Evolutionary conservation across 2,329 filamentous ascomycete species (phyloP).

Genomic region (Apiospora malaysiana): DNA sequence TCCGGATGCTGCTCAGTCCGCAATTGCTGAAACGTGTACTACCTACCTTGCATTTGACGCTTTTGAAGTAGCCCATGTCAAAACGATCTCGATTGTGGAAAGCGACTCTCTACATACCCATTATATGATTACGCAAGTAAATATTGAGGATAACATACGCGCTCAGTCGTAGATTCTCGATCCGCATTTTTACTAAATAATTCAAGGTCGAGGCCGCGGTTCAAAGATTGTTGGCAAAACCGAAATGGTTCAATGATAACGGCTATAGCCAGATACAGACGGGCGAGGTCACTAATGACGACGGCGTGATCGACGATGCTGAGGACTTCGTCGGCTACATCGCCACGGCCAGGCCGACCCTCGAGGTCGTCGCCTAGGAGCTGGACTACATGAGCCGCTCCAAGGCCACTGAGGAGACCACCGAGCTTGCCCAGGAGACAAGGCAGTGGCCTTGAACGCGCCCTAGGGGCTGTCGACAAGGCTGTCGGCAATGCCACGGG

Average conservation of each 20-base stretch:
- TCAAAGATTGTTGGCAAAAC: not conserved
- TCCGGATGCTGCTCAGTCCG: constrained; percentile 30
- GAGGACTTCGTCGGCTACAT: constrained; percentile 39
- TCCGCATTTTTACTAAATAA: not conserved
- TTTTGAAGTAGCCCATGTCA: not conserved
- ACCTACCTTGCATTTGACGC: constrained; percentile 41
- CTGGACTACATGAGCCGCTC: constrained; percentile 39
- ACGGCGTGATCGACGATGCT: constrained; percentile 46
- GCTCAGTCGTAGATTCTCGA: not conserved
- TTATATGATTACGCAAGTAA: not conserved
- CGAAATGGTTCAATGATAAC: not conserved
- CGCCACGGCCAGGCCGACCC: constrained; percentile 43
- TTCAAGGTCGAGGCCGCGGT: not conserved
- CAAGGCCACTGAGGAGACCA: constrained; percentile 24
- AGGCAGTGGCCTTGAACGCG: constrained; percentile 28
- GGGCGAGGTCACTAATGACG: constrained; percentile 61
- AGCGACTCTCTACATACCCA: not conserved
- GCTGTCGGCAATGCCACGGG: constrained; percentile 31
- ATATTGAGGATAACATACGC: not conserved
- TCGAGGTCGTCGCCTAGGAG: constrained; percentile 36
- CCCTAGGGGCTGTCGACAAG: constrained; percentile 33
- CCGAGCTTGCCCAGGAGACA: constrained; percentile 21
- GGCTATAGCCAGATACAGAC: constrained; percentile 42
- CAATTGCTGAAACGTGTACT: constrained; percentile 40
- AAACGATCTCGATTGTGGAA: not conserved